These are phyloP conservation scores for Pyrrhoderma lamaoense DNA, from an alignment of 1,284 basidiomycete species.

Conservation along the genomic window DNA sequence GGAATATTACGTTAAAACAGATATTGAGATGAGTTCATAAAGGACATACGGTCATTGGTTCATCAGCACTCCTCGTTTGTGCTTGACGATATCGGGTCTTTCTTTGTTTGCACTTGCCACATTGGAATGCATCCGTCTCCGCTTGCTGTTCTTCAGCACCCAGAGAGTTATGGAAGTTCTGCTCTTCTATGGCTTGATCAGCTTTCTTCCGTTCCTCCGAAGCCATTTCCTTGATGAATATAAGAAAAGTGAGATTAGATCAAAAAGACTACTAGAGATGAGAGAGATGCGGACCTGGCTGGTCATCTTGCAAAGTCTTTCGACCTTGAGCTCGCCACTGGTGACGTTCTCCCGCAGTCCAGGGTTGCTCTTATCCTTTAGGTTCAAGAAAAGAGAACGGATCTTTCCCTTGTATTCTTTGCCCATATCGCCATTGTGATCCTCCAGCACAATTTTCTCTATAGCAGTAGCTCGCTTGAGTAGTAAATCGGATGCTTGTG, in stretches of 20 bases:
- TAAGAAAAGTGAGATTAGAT: no score
- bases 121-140: conserved; percentile 98
- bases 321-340: conserved; percentile 66
- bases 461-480: conserved; percentile 49
- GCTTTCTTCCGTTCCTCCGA: conserved; percentile 84
- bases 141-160: conserved; percentile 87
- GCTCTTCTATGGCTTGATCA: conserved; percentile 75
- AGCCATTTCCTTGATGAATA: conserved; percentile 99
- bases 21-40: conserved; percentile 21
- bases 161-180: conserved; percentile 89
- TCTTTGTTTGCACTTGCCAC: conserved; percentile 81
- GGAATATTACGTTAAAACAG: conserved; percentile 25
- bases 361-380: conserved; percentile 95
- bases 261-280: background rate
- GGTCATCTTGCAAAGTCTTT: conserved; percentile 73
- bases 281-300: conserved; percentile 52
- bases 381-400: conserved; percentile 83
- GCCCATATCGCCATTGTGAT: conserved; percentile 38
- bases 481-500: conserved; percentile 58
- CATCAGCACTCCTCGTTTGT: conserved; percentile 91
- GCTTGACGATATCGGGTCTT: conserved; percentile 92
- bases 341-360: conserved; percentile 79
- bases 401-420: conserved; percentile 74
- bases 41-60: conserved; percentile 85
- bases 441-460: conserved; percentile 49